Percentiles rank a stretch among this genome's conserved stretches.
These are phyloP conservation scores for Gamsiella multidivaricata DNA, from an alignment of 192 early-diverging fungal genomes.

Conservation along the genomic window DNA sequence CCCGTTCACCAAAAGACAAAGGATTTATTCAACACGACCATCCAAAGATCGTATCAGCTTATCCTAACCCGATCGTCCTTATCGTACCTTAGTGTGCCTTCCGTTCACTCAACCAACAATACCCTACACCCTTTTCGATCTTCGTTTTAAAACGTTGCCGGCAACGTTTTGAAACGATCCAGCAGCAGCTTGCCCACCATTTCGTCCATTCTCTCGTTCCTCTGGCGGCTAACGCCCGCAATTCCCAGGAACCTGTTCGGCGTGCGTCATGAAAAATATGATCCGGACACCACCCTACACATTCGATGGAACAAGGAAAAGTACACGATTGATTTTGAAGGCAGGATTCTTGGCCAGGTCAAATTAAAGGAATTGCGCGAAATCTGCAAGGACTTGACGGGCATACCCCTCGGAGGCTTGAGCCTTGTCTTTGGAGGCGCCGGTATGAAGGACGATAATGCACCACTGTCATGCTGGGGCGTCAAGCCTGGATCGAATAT, in stretches of 20 bases:
- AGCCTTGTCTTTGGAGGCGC: conserved; percentile 79
- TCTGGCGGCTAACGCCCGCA: conserved; percentile 52
- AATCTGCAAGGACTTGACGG: conserved; percentile 75
- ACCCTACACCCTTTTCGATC: too few relatives aligned
- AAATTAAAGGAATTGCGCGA: conserved; percentile 82
- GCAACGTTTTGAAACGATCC: too few relatives aligned
- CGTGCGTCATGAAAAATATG: conserved; percentile 20
- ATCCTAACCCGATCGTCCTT: too few relatives aligned
- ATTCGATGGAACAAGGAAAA: conserved; percentile 34
- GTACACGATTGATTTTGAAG: conserved; percentile 54
- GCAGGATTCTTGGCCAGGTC: conserved; percentile 57
- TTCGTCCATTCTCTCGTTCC: conserved; percentile 48
- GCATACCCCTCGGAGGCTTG: conserved; percentile 81
- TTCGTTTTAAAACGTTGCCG: too few relatives aligned
- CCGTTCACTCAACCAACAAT: too few relatives aligned
- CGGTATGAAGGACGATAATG: conserved; percentile 80
- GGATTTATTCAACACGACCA: too few relatives aligned
- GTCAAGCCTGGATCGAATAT: conserved; percentile 79
- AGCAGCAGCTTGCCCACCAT: conserved; percentile 34
- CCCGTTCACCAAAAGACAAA: too few relatives aligned
- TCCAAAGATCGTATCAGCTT: too few relatives aligned
- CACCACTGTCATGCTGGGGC: conserved; percentile 76
- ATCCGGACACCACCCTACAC: conserved; percentile 36
- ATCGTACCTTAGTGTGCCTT: too few relatives aligned
- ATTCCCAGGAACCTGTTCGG: conserved; percentile 35